These are phyloP conservation scores for Salix dunnii DNA, from an alignment of 345 rosid species.

Conservation along the genomic window DNA sequence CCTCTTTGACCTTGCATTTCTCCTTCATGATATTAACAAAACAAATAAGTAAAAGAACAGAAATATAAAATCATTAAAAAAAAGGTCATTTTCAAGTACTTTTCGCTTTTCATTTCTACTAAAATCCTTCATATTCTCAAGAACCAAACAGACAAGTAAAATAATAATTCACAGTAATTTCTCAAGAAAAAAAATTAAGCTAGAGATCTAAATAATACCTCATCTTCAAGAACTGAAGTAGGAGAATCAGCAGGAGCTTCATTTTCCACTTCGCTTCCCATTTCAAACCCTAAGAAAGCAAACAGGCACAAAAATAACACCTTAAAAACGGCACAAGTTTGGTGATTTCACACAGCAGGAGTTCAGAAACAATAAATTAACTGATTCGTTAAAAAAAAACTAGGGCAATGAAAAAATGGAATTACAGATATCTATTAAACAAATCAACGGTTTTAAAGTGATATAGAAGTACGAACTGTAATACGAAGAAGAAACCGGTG, in stretches of 20 bases:
- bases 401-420: too few species aligned
- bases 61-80: background rate
- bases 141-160: background rate
- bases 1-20: conserved; percentile 9
- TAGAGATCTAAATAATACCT: conserved; percentile 34
- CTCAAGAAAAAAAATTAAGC: background rate
- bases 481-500: too few species aligned
- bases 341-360: background rate
- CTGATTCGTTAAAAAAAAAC: too few species aligned
- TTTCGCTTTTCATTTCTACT: background rate
- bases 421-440: too few species aligned
- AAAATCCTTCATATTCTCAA: background rate
- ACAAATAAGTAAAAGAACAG: background rate
- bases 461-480: too few species aligned
- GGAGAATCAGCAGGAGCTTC: conserved; percentile 65
- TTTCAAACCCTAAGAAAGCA: conserved; percentile 32
- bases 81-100: background rate
- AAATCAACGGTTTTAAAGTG: too few species aligned
- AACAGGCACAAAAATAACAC: background rate
- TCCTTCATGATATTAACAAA: conserved; percentile 14
- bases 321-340: too few species aligned
- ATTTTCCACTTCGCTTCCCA: conserved; percentile 36
- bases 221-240: conserved; percentile 82
- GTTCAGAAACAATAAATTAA: background rate
- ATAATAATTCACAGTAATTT: too few species aligned